phyloP scores from a whole-genome alignment of 768 basidiomycete genomes.

The Termitomyces sp. region DNA sequence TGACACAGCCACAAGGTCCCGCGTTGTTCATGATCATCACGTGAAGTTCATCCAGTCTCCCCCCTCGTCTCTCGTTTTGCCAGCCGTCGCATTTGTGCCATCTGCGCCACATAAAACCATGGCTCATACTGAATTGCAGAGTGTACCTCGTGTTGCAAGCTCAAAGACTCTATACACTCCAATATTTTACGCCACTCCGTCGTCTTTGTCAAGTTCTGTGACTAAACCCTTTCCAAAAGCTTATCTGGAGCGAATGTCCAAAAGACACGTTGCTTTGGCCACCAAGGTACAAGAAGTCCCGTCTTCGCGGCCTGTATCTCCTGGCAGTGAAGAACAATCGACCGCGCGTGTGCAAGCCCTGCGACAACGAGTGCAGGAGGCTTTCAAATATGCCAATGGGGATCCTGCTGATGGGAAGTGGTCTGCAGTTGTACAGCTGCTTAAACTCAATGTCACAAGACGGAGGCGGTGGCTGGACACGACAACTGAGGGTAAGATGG shows the following conservation, averaged over 20 bases:
- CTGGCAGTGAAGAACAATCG: slow-evolving; percentile 10
- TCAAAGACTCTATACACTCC: slow-evolving; percentile 17
- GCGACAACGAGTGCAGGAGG: slow-evolving; percentile 27
- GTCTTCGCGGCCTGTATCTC: slow-evolving; percentile 14
- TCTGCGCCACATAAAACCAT: slow-evolving; percentile 3
- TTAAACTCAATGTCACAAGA: slow-evolving; percentile 36
- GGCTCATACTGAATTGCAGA: not conserved
- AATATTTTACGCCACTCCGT: slow-evolving; percentile 12
- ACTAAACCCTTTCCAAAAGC: slow-evolving; percentile 6
- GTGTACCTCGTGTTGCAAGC: not conserved
- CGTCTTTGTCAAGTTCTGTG: slow-evolving; percentile 5
- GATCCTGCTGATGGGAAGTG: slow-evolving; percentile 44
- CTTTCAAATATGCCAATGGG: slow-evolving; percentile 28
- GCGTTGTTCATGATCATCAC: not conserved
- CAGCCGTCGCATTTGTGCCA: not conserved
- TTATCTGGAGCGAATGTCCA: slow-evolving; percentile 19
- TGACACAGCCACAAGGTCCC: not conserved
- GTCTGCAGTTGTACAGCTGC: slow-evolving; percentile 32
- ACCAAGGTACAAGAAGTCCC: slow-evolving; percentile 24
- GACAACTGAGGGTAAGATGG: slow-evolving; percentile 16
- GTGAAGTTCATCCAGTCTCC: not conserved
- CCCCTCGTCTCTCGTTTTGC: not conserved
- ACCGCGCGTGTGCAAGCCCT: slow-evolving; percentile 23
- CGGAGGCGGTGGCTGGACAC: slow-evolving; percentile 28
- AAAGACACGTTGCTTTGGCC: slow-evolving; percentile 21